Percentiles rank a stretch among this genome's conserved stretches.
phyloP scores from a whole-genome alignment of 371 early-diverging fungal species.

The Rhizomucor pusillus region DNA sequence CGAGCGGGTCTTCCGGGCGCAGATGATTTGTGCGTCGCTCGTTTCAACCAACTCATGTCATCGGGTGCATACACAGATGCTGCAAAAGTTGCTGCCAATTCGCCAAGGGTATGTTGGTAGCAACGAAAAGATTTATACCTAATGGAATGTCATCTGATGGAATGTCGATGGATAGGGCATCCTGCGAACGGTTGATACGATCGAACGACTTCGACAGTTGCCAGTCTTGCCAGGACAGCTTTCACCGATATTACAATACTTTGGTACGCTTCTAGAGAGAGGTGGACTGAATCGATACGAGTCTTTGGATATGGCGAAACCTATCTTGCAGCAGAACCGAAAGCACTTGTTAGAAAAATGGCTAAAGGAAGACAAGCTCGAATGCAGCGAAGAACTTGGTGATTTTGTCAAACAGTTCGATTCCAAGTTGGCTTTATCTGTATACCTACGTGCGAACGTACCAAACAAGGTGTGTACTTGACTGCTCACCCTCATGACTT shows the following conservation, averaged over 20 bases:
- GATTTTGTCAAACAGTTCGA: conserved; percentile 95
- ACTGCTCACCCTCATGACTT: conserved; percentile 2
- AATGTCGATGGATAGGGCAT: conserved; percentile 64
- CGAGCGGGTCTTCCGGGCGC: conserved; percentile 94
- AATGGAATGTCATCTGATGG: background rate
- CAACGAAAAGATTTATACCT: background rate
- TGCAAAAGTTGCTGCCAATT: conserved; percentile 94
- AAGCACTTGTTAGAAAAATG: conserved; percentile 96
- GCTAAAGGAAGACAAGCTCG: conserved; percentile 97
- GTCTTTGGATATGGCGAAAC: conserved; percentile 91
- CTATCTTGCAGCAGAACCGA: conserved; percentile 88
- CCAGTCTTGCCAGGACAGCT: conserved; percentile 79
- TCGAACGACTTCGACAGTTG: conserved; percentile 90
- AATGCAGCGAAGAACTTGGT: conserved; percentile 97
- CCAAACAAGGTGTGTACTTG: conserved; percentile 94
- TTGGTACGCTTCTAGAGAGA: conserved; percentile 94
- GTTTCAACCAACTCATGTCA: conserved; percentile 85
- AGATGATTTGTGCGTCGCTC: conserved; percentile 84
- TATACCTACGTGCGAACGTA: conserved; percentile 92
- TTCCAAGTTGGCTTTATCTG: conserved; percentile 86
- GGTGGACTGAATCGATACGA: conserved; percentile 92
- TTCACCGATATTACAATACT: conserved; percentile 96
- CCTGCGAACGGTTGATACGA: conserved; percentile 92
- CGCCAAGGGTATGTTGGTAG: conserved; percentile 68
- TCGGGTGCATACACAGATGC: conserved; percentile 85